These are phyloP conservation scores for Backusella circina DNA, from an alignment of 192 early-diverging fungal species.

Conservation along the genomic window DNA sequence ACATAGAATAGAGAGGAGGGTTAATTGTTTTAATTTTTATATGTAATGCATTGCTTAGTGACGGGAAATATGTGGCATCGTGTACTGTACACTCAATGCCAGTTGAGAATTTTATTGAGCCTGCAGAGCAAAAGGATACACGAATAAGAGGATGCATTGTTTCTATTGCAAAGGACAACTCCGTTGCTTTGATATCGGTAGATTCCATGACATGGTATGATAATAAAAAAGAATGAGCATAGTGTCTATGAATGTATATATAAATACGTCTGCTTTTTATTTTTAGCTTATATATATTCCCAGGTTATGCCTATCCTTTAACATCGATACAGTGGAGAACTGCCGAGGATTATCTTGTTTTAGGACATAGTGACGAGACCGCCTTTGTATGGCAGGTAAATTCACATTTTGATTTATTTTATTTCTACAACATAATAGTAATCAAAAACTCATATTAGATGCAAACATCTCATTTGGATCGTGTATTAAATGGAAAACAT, in stretches of 20 bases:
- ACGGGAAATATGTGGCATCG: slow-evolving; percentile 51
- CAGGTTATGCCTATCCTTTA: slow-evolving; percentile 55
- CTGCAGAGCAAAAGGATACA: slow-evolving; percentile 44
- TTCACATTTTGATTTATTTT: background rate
- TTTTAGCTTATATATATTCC: slow-evolving; percentile 52
- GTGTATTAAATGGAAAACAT: slow-evolving; percentile 50
- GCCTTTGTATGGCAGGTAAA: slow-evolving; percentile 77
- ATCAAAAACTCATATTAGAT: slow-evolving; percentile 45
- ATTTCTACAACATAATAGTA: too few species aligned
- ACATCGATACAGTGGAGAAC: slow-evolving; percentile 62
- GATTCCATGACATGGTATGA: slow-evolving; percentile 69
- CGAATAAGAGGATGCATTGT: slow-evolving; percentile 48
- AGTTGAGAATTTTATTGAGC: slow-evolving; percentile 48
- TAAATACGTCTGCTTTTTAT: background rate
- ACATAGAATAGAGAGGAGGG: too few species aligned
- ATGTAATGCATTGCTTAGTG: slow-evolving; percentile 25
- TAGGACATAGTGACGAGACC: slow-evolving; percentile 59
- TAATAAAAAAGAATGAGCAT: background rate
- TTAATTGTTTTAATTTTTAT: background rate
- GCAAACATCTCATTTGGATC: slow-evolving; percentile 73
- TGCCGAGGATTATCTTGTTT: slow-evolving; percentile 61
- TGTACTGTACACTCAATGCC: slow-evolving; percentile 55
- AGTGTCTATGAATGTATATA: background rate
- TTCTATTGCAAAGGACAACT: slow-evolving; percentile 67
- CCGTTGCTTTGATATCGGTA: slow-evolving; percentile 65